Base-by-base conservation (phyloP, 1,284 basidiomycete genomes). In the Leccinum angustisporum region DNA sequence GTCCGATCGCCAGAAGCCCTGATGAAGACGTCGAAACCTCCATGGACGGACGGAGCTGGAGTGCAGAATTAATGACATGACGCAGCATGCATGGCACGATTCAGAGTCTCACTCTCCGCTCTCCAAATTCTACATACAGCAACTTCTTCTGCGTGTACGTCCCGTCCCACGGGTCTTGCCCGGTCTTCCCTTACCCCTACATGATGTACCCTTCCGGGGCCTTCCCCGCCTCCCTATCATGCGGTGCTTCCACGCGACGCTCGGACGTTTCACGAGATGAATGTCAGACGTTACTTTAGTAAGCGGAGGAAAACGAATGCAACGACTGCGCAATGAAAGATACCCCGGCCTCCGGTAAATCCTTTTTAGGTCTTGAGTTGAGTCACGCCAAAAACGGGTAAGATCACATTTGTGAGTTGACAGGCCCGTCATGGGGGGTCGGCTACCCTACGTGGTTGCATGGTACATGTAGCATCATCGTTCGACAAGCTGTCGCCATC, bases 181-280 rank as follows among this genome's bases (percentile, higher is more conserved):
- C 25, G 27, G 27, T 25, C 21, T 51, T 51, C 50, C 50, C 50
- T 51, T 14, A 16, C 50, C 50, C 50, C 50, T 51, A 48, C 46
- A 46, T 48, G n/a, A 48, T 46, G 43, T 21, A 14, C 50, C 50
- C 25, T 50, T 36, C 34, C 13, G 34, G 34, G 34, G 34, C 34
- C 34, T 36, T 50, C 40, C 40, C 40, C 40, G 5, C 40, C 40
- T 46, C n/a, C n/a, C n/a, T 46, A 46, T 46, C 40, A 46, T 46
- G 40, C n/a, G n/a, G n/a, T 46, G 40, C 40, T 65, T 60, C 57
- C 58, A 36, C 59, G 60, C 67, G 67, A 63, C 62, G 8, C 33
- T 65, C 68, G 68, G 69, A 59, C 21, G 69, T 72, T 70, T 67
- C 68, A 63, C 46, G n/a, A 36, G 40, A 38, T 18, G 11, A 33